These are phyloP conservation scores for Zymoseptoria passerinii DNA, from an alignment of 2,329 filamentous ascomycete species.

Conservation along the genomic window DNA sequence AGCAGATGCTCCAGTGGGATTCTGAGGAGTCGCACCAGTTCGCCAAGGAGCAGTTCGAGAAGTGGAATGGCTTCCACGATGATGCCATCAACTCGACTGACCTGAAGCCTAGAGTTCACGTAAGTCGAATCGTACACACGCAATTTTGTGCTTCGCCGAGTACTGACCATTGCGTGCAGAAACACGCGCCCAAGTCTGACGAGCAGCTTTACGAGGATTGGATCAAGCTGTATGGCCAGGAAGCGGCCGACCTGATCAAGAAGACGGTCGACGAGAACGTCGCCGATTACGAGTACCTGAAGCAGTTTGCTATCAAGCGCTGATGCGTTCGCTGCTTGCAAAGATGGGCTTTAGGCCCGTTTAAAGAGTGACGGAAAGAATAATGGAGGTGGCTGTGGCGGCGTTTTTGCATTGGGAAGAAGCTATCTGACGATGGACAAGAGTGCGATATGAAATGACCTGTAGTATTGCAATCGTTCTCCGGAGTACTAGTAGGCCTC, in stretches of 20 bases:
- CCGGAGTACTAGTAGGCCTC: not conserved
- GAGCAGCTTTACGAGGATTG: constrained; percentile 65
- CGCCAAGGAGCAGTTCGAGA: constrained; percentile 74
- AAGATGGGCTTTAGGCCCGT: not conserved
- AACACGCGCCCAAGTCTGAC: constrained; percentile 54
- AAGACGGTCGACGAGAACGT: constrained; percentile 64
- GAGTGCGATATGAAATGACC: not conserved
- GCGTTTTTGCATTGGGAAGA: not conserved
- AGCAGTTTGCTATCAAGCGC: constrained; percentile 60
- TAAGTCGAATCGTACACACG: constrained; percentile 30
- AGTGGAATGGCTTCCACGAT: constrained; percentile 96
- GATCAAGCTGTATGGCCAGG: constrained; percentile 63
- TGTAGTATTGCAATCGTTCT: not conserved
- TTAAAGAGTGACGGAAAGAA: not conserved
- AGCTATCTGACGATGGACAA: not conserved
- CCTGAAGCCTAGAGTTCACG: constrained; percentile 60
- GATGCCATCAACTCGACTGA: constrained; percentile 79
- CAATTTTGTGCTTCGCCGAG: not conserved
- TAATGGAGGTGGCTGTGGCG: not conserved
- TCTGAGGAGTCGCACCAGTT: constrained; percentile 60
- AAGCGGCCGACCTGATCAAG: constrained; percentile 62
- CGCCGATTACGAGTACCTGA: constrained; percentile 71
- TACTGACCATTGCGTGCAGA: constrained; percentile 28
- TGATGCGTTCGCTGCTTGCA: constrained; percentile 2
- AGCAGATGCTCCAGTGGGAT: constrained; percentile 78